These are phyloP conservation scores for Jamesozyma gamospora DNA, from an alignment of 805 yeast genomes.

Conservation along the genomic window DNA sequence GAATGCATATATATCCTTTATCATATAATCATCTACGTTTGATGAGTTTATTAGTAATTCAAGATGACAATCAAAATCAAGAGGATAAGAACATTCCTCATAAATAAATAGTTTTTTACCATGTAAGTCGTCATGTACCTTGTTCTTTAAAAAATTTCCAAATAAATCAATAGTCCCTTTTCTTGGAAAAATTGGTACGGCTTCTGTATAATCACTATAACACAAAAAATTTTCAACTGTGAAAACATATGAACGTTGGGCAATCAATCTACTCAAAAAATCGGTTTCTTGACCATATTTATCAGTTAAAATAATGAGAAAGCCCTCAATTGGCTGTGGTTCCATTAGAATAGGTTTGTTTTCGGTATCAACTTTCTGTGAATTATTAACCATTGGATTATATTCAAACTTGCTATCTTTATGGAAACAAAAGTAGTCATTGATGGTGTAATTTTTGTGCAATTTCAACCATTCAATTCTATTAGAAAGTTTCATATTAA, in stretches of 20 bases:
- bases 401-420: conserved; percentile 51
- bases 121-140: conserved; percentile 14
- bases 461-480: conserved; percentile 61
- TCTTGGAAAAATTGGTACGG: conserved; percentile 52
- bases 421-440: conserved; percentile 35
- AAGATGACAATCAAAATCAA: conserved; percentile 43
- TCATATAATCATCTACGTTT: conserved; percentile 34
- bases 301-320: conserved; percentile 47
- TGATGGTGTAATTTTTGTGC: conserved; percentile 33
- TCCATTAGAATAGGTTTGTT: conserved; percentile 32
- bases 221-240: conserved; percentile 54
- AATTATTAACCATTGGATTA: conserved; percentile 37
- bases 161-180: conserved; percentile 10
- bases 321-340: conserved; percentile 79
- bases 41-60: conserved; percentile 46
- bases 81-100: conserved; percentile 44
- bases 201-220: conserved; percentile 43
- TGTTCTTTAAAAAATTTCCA: conserved; percentile 25
- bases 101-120: conserved; percentile 31
- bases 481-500: conserved; percentile 61
- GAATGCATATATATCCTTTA: conserved; percentile 48
- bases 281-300: conserved; percentile 35
- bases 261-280: conserved; percentile 33
- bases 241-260: conserved; percentile 51
- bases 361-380: conserved; percentile 20